Evolutionary conservation across 371 early-diverging fungal species (phyloP).

Genomic region (Choanephora cucurbitarum): DNA sequence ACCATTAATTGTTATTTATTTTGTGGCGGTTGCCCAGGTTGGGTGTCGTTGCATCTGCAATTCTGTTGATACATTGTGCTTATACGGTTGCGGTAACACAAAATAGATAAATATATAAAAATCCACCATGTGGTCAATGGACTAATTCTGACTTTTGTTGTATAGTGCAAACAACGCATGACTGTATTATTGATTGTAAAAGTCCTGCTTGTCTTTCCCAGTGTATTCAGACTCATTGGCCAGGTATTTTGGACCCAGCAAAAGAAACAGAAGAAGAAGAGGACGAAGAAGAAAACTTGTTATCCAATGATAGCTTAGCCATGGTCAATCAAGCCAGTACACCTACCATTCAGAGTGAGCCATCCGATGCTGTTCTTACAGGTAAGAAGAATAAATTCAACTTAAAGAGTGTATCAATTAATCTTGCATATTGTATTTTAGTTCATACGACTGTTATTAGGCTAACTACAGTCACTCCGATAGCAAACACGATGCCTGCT

Average conservation of each 20-base stretch:
- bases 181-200: conserved; percentile 15
- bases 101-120: not conserved
- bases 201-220: conserved; percentile 2
- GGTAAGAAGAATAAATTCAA: not conserved
- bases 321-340: not conserved
- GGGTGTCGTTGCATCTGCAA: conserved; percentile 18
- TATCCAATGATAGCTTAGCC: too few species aligned
- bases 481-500: not conserved
- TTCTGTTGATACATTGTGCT: conserved; percentile 13
- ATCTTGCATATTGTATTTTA: not conserved
- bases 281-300: too few species aligned
- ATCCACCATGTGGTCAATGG: conserved; percentile 10
- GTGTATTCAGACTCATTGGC: conserved; percentile 16
- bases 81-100: conserved; percentile 21
- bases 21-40: conserved; percentile 2
- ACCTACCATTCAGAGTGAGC: too few species aligned
- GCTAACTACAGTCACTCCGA: conserved; percentile 14
- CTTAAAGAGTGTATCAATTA: too few species aligned
- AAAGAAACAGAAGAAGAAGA: not conserved
- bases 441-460: conserved; percentile 18
- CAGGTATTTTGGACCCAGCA: conserved; percentile 5
- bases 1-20: not conserved
- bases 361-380: not conserved
- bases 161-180: conserved; percentile 12
- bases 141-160: conserved; percentile 4